Base-by-base conservation (phyloP, 164 flowering plant genomes). In the Dillenia suffruticosa region DNA sequence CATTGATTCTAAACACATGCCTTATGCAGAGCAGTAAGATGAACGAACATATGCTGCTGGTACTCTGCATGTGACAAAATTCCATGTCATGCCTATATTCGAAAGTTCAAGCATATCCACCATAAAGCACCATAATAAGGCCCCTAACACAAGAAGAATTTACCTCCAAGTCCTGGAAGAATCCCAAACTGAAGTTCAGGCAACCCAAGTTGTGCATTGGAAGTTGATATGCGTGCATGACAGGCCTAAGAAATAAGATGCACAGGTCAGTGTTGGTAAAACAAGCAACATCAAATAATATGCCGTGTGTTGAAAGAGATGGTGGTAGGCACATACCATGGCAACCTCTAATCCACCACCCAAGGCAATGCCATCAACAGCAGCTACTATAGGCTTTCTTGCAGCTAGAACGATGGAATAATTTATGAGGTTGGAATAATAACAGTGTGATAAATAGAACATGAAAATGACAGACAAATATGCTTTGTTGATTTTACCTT, bases 131-230 rank as follows among this genome's bases (percentile, higher is more conserved):
- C 40, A 32, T 32, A 5, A 32, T 5, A 32, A 32, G 40, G 40
- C 40, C 40, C 40, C 40, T 4, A 32, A 4, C 6, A 6, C 40
- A 32, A 5, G 43, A 44, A 49, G 62, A 51, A 13, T 40, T 19
- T 84, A 94, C 99, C 99, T 87, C 99, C 98, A 80, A 87, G 78
- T 51, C 96, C 97, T 70, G 99, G 99, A 76, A 91, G 75, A n/a
- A 91, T 10, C 57, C 99, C 99, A 51, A 84, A 87, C 73, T 89
- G 96, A 72, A 94, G 99, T 76, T 94, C 99, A 57, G 99, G 92
- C 54, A 94, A 76, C 43, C 97, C 97, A 48, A 94, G 68, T 68
- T 86, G 92, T 63, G 96, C 96, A 67, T 75, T 74, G 44, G 97
- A 69, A 46, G 97, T 91, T 51, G 89, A 87, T 66, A 91, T 77